Base-by-base conservation (phyloP, 2,329 filamentous ascomycete genomes). In the Fusarium siculi region DNA sequence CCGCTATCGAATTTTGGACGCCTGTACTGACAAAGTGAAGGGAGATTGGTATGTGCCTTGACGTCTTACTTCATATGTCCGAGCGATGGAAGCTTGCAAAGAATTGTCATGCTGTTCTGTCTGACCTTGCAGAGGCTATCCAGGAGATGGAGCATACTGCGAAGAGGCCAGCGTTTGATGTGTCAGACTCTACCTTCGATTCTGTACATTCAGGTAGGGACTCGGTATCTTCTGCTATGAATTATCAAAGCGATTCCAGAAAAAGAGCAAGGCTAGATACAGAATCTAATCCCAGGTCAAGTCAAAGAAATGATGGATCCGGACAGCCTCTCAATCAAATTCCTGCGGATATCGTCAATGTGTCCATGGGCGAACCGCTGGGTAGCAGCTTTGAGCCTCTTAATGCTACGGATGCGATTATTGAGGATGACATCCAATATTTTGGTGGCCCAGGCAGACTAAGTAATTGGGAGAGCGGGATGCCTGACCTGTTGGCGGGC, bases 381-480 rank as follows among this genome's bases (percentile, higher is more conserved):
- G 30, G 30, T 3, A 30, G 4, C 30, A 4, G 10, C 3, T 30
- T 30, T 30, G 30, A 4, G 1, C 30, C 30, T 30, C 0, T 4
- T 2, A 4, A 30, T 16, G 40, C 4, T 11, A 23, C 40, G 15
- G 40, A 9, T 16, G 4, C n/a, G 15, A 3, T 9, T 2, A 8
- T 43, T 23, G 40, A 16, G 3, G 40, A 23, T 5, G 9, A 23
- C 9, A 7, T 10, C 0, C n/a, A 23, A 4, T 43, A 9, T 23
- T 1, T 3, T 34, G 49, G 4, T 21, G 32, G 37, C 7, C 21
- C 49, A 25, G 32, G 10, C 7, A 32, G 32, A 7, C 4, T 9
- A 6, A 18, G 10, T 19, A 52, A 21, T 14, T 52, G 49, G 49
- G 49, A 52, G 15, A 52, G 49, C 9, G 49, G 49, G 12, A 52